phyloP scores from a whole-genome alignment of 345 rosid genomes.

The Eucalyptus victrix region DNA sequence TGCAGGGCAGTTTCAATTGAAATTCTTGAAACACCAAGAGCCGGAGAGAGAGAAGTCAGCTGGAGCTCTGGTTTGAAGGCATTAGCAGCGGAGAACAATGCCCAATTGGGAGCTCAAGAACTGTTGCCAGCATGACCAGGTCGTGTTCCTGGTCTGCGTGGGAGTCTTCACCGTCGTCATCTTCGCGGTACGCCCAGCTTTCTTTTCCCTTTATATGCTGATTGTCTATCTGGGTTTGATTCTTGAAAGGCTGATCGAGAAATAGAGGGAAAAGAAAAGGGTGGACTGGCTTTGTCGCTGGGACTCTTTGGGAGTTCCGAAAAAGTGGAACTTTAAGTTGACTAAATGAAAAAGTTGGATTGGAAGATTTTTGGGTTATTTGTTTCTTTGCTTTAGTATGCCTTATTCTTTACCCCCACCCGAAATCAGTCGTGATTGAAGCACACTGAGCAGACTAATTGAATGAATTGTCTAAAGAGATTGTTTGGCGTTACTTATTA shows the following conservation, averaged over 20 bases:
- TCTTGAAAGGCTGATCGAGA: background rate
- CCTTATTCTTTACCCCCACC: background rate
- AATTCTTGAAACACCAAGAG: background rate
- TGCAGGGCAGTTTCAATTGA: background rate
- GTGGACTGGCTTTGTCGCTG: background rate
- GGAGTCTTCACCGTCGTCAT: conserved; percentile 85
- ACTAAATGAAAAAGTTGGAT: background rate
- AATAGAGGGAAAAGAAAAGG: background rate
- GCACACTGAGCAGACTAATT: background rate
- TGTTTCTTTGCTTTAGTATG: background rate
- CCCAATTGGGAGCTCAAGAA: conserved; percentile 80
- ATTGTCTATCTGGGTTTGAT: background rate
- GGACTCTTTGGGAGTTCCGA: background rate
- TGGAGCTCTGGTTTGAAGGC: background rate
- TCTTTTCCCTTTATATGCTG: background rate
- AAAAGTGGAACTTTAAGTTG: background rate
- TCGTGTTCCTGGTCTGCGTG: conserved; percentile 40
- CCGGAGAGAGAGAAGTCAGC: background rate
- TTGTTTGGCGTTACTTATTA: background rate
- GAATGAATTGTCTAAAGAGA: background rate
- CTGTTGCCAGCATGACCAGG: conserved; percentile 76
- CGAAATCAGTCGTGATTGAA: background rate
- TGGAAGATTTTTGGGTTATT: background rate
- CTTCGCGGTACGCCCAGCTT: conserved; percentile 40
- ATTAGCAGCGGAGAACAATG: background rate